phyloP scores from a whole-genome alignment of 2,329 filamentous ascomycete species.

The Claviceps sp. region DNA sequence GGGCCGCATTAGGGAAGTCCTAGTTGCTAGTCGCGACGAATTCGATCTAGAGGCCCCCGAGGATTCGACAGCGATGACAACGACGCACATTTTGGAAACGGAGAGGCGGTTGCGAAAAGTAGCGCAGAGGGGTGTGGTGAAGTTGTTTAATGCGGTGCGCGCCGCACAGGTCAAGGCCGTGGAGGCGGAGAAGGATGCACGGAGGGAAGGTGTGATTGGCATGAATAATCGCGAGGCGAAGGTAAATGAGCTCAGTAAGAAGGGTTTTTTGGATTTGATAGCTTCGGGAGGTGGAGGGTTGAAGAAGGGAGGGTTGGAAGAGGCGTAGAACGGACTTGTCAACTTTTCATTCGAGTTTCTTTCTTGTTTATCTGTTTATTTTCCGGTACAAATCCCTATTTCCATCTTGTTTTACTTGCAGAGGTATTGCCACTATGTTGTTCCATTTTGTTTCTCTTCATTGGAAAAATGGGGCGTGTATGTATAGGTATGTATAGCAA shows the following conservation, averaged over 20 bases:
- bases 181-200: constrained; percentile 57
- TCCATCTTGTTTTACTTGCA: not conserved
- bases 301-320: constrained; percentile 45
- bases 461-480: constrained; percentile 15
- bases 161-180: constrained; percentile 82
- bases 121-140: constrained; percentile 85
- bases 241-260: constrained; percentile 90
- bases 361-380: not conserved
- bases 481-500: not conserved
- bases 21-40: constrained; percentile 48
- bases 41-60: constrained; percentile 27
- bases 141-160: constrained; percentile 89
- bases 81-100: constrained; percentile 46
- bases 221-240: constrained; percentile 71
- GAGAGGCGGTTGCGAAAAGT: constrained; percentile 76
- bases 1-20: constrained; percentile 76
- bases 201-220: constrained; percentile 63
- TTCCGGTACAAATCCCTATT: not conserved
- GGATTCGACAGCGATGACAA: constrained; percentile 15
- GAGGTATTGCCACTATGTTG: not conserved
- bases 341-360: not conserved
- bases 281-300: constrained; percentile 45
- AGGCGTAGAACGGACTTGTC: constrained; percentile 22
- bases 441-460: not conserved
- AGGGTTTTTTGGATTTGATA: constrained; percentile 90